phyloP scores from a whole-genome alignment of 2,329 filamentous ascomycete species.

The Taxawa tesnikishii region DNA sequence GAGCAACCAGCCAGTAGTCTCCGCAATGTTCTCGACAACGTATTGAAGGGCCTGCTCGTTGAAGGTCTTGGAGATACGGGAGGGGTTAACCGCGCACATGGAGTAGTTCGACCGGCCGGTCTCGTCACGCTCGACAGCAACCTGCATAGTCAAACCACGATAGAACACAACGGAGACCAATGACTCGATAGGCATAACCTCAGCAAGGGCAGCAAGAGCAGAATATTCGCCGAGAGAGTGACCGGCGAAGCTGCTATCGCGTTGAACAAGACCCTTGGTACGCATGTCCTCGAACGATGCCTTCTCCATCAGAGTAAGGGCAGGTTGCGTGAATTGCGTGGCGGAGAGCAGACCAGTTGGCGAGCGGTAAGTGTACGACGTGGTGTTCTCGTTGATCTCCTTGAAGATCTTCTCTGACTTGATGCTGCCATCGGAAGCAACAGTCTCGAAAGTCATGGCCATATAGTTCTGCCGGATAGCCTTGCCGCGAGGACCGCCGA shows the following conservation, averaged over 20 bases:
- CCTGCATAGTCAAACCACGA: constrained; percentile 97
- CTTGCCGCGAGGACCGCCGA: constrained; percentile 92
- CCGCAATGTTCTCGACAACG: constrained; percentile 87
- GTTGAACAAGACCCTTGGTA: constrained; percentile 86
- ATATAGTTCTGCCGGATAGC: constrained; percentile 98
- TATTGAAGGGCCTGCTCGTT: constrained; percentile 96
- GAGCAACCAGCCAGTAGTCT: constrained; percentile 87
- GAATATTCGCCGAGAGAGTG: constrained; percentile 98
- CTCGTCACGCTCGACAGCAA: constrained; percentile 92
- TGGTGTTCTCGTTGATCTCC: constrained; percentile 83
- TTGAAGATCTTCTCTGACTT: constrained; percentile 99
- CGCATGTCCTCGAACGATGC: constrained; percentile 99
- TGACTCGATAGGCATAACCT: constrained; percentile 99
- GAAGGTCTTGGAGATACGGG: constrained; percentile 96
- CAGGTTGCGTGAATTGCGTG: constrained; percentile 96
- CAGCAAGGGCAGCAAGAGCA: constrained; percentile 84
- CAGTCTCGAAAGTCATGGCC: constrained; percentile 99
- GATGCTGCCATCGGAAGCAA: constrained; percentile 77
- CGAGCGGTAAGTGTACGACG: constrained; percentile 93
- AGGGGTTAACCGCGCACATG: constrained; percentile 98
- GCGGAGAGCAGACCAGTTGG: constrained; percentile 90
- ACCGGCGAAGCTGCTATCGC: constrained; percentile 93
- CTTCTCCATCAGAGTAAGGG: constrained; percentile 98
- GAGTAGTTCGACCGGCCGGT: constrained; percentile 92
- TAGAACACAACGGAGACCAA: constrained; percentile 98